Evolutionary conservation across 2,329 filamentous ascomycete species (phyloP), one percentile per base, ranked within the genome.

Genomic region (Anisogramma anomala): DNA sequence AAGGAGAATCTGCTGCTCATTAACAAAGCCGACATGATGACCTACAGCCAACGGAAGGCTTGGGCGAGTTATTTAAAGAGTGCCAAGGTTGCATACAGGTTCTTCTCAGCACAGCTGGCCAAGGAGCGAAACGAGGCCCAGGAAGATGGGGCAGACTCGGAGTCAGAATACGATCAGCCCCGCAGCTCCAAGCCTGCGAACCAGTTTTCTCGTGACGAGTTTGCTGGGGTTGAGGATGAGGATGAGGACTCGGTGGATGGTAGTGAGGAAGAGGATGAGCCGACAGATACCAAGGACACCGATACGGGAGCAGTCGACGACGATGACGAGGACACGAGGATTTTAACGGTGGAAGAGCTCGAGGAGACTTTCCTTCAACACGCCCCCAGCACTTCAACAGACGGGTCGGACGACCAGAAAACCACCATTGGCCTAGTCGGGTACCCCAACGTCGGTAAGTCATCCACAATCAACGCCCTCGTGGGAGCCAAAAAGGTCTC

Each of bases 1-100:
- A 96, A 98, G 68, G 75, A 87, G 58, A 98, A 96, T 59, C 57
- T 98, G 55, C 61, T 98, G 42, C 69, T 98, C 41, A 89, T 98
- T 56, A 98, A 98, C 71, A 98, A 98, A 70, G 88, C 91, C 33
- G 91, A 98, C 64, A 95, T 98, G 91, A 88, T 98, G 84, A 94
- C 88, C 1, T 61, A 78, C 35, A 77, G 77, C 53, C 93, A 98
- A 65, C 72, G 91, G 50, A 73, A 73, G 49, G 69, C 72, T 0
- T 98, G 91, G 91, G 88, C 88, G 3, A 75, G 82, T 51, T 86
- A 94, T 57, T 85, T 98, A 52, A 80, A 80, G 51, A 68, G 78
- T 51, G 77, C 82, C 19, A 77, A 79, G 20, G 93, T 98, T 55
- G 77, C 84, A 40, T 98, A 91, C 69, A 84, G 82, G 53, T 98